These are phyloP conservation scores for Pyrenophora tritici-repentis DNA, from an alignment of 2,329 filamentous ascomycete genomes.

Conservation along the genomic window DNA sequence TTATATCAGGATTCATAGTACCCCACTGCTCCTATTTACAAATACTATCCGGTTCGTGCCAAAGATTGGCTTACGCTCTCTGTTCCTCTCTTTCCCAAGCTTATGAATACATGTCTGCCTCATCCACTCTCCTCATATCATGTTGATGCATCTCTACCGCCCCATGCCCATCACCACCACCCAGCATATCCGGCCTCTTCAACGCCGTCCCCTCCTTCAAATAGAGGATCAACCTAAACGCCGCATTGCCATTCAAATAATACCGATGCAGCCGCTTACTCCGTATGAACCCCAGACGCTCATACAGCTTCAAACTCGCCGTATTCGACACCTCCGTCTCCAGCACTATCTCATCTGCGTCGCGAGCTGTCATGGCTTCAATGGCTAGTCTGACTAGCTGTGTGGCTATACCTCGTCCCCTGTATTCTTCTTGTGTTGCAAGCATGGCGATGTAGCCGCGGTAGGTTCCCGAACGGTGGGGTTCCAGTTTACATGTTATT, in stretches of 20 bases:
- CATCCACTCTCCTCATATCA: conserved; percentile 9
- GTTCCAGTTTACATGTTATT: conserved; percentile 92
- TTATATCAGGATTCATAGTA: too few relatives aligned
- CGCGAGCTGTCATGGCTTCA: conserved; percentile 81
- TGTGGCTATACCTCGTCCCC: conserved; percentile 84
- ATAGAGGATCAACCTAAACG: conserved; percentile 84
- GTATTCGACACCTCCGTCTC: conserved; percentile 95
- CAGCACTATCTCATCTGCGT: conserved; percentile 92
- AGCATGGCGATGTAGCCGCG: conserved; percentile 99
- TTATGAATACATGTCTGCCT: conserved; percentile 14
- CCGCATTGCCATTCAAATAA: conserved; percentile 94
- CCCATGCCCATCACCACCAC: conserved; percentile 7
- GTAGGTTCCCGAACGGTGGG: conserved; percentile 81
- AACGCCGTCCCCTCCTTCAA: conserved; percentile 60
- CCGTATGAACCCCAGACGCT: conserved; percentile 85
- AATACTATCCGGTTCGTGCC: neutral
- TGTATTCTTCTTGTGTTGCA: conserved; percentile 79
- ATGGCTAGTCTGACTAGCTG: conserved; percentile 87
- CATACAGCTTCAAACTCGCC: conserved; percentile 89
- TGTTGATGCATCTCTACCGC: neutral
- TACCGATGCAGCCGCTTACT: conserved; percentile 94
- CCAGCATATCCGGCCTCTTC: conserved; percentile 34
- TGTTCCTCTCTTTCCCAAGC: neutral
- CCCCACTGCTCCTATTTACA: neutral
- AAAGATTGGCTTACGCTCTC: neutral